These are phyloP conservation scores for Talaromyces sp. DNA, from an alignment of 2,329 filamentous ascomycete genomes.

Conservation along the genomic window DNA sequence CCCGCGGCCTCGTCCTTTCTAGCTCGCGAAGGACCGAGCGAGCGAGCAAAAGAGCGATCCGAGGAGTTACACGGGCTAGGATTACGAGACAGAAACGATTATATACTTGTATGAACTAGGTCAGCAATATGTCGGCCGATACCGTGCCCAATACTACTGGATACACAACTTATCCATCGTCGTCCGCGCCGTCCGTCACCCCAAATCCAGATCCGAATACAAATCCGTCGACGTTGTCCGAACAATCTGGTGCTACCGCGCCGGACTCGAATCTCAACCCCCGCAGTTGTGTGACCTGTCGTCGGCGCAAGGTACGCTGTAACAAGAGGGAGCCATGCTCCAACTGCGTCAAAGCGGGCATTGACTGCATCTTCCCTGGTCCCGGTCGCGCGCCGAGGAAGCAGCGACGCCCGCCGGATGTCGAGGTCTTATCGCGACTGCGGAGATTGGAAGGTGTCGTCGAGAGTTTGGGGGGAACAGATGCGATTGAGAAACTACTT, in stretches of 20 bases:
- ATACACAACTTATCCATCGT: neutral
- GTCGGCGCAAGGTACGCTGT: conserved; percentile 45
- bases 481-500: conserved; percentile 24
- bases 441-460: conserved; percentile 58
- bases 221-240: neutral
- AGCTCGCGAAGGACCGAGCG: neutral
- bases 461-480: conserved; percentile 50
- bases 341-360: conserved; percentile 46
- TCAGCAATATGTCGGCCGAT: neutral
- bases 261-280: conserved; percentile 24
- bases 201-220: neutral
- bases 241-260: neutral
- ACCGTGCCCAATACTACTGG: neutral
- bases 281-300: conserved; percentile 45
- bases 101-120: neutral
- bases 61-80: neutral
- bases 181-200: neutral
- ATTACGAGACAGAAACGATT: neutral
- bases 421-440: conserved; percentile 55
- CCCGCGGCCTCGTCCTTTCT: neutral
- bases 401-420: conserved; percentile 53
- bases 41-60: neutral
- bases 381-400: conserved; percentile 58
- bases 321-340: conserved; percentile 46
- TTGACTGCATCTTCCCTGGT: conserved; percentile 59